These are phyloP conservation scores for Bryoerythrophyllum caledonicum DNA, from an alignment of 225 moss, liverwort and hornwort genomes.

Conservation along the genomic window DNA sequence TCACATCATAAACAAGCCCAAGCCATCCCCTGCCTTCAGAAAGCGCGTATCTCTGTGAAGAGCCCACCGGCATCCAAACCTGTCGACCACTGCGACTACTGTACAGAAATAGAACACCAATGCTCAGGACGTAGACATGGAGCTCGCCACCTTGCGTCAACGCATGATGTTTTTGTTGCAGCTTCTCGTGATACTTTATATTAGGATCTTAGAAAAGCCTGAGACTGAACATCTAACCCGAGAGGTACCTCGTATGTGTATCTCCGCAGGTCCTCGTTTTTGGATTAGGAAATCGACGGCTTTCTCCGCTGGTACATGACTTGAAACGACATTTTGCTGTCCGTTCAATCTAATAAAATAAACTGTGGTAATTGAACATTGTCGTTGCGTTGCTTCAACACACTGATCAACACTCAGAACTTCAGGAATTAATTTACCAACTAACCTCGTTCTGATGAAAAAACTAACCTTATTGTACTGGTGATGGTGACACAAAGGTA, in stretches of 20 bases:
- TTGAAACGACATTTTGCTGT: neutral
- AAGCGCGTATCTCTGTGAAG: conserved; percentile 31
- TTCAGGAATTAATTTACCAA: neutral
- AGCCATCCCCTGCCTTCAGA: conserved; percentile 17
- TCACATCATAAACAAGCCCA: conserved; percentile 38
- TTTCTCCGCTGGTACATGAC: conserved; percentile 3
- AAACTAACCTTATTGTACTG: neutral
- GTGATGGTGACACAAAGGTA: neutral
- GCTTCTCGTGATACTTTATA: neutral
- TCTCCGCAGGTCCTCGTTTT: conserved; percentile 16
- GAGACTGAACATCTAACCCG: neutral
- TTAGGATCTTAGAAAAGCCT: neutral
- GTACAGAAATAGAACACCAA: neutral
- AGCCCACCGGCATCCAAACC: neutral
- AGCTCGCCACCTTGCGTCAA: conserved; percentile 1
- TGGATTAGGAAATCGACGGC: neutral
- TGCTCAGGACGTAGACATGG: neutral
- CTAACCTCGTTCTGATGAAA: neutral
- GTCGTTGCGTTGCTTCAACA: neutral
- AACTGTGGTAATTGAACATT: neutral
- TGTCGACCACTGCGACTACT: neutral
- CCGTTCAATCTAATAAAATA: neutral
- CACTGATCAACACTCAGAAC: neutral
- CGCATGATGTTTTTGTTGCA: conserved; percentile 18
- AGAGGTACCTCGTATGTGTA: neutral